A percentile compares a stretch with the other conserved stretches of the same genome.
Conservation (phyloP, 441 rosid genomes). For the Iberis amara region DNA sequence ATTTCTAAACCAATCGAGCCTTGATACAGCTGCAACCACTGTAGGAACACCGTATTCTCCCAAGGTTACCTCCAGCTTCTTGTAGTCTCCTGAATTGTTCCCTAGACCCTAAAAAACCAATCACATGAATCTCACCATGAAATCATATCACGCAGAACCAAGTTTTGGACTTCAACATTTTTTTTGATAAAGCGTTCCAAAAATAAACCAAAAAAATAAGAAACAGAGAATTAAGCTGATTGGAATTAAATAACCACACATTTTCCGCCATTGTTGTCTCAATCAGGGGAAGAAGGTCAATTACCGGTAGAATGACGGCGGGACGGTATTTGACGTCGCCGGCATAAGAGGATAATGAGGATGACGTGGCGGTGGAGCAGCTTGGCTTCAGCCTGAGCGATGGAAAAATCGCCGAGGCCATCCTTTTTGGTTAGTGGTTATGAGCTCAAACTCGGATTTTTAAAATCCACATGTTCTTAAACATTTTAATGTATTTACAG, state of each 20-base stretch:
- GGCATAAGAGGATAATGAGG: constrained; percentile 30
- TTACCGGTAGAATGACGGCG: constrained; percentile 85
- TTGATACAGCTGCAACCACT: constrained; percentile 68
- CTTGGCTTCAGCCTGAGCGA: constrained; percentile 35
- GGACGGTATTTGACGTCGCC: constrained; percentile 41
- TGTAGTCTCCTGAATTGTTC: constrained; percentile 75
- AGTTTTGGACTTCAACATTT: not conserved
- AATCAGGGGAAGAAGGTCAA: constrained; percentile 13
- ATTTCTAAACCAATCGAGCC: constrained; percentile 84
- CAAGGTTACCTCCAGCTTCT: constrained; percentile 49
- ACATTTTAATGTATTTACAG: constrained; percentile 4
- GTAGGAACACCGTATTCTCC: constrained; percentile 57
- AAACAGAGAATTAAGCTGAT: not conserved
- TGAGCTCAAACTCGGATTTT: constrained; percentile 22
- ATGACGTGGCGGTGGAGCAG: constrained; percentile 29
- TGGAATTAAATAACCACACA: not conserved
- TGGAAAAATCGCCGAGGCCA: constrained; percentile 45
- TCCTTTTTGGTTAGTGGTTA: constrained; percentile 24
- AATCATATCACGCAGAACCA: not conserved
- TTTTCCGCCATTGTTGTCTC: not conserved
- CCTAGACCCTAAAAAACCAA: constrained; percentile 62
- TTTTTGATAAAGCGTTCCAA: constrained; percentile 1
- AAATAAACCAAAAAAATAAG: no score
- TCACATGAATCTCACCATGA: not conserved
- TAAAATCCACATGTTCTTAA: constrained; percentile 15